A percentile compares a stretch with the other conserved stretches of the same genome.
phyloP scores from a whole-genome alignment of 306 rosid genomes.

The Albizia julibrissin region DNA sequence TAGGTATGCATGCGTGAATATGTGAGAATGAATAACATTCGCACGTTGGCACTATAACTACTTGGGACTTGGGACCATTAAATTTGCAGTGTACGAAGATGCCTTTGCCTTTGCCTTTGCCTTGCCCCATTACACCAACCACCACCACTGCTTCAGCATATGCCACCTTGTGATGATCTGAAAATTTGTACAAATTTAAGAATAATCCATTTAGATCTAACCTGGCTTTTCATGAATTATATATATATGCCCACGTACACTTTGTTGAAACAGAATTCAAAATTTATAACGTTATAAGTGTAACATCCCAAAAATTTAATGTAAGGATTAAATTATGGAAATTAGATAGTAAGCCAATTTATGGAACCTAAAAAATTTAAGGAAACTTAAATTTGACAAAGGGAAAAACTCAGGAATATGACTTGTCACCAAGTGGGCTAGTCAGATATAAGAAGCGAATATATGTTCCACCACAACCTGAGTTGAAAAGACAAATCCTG shows the following conservation, averaged over 20 bases:
- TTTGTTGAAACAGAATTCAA: too few relatives aligned
- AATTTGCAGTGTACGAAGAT: constrained; percentile 50
- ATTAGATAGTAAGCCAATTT: too few relatives aligned
- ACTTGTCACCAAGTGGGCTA: too few relatives aligned
- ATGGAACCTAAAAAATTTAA: too few relatives aligned
- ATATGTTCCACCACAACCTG: too few relatives aligned
- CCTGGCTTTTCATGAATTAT: background rate
- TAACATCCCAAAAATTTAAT: too few relatives aligned
- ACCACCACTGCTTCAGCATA: constrained; percentile 56
- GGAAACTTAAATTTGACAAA: too few relatives aligned
- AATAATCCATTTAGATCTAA: background rate
- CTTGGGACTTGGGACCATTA: constrained; percentile 53
- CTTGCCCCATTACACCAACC: constrained; percentile 35
- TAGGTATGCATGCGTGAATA: constrained; percentile 41
- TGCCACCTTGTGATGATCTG: constrained; percentile 31
- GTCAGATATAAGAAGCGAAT: too few relatives aligned
- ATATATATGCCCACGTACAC: background rate
- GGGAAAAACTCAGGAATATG: too few relatives aligned
- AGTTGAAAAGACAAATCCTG: too few relatives aligned
- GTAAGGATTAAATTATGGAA: too few relatives aligned
- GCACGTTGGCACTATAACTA: constrained; percentile 20
- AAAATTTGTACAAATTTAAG: background rate
- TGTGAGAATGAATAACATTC: constrained; percentile 35
- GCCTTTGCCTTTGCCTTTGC: background rate
- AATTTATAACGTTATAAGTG: background rate